Conservation (phyloP, 2,329 filamentous ascomycete species). For the Paecilomyces formosus region DNA sequence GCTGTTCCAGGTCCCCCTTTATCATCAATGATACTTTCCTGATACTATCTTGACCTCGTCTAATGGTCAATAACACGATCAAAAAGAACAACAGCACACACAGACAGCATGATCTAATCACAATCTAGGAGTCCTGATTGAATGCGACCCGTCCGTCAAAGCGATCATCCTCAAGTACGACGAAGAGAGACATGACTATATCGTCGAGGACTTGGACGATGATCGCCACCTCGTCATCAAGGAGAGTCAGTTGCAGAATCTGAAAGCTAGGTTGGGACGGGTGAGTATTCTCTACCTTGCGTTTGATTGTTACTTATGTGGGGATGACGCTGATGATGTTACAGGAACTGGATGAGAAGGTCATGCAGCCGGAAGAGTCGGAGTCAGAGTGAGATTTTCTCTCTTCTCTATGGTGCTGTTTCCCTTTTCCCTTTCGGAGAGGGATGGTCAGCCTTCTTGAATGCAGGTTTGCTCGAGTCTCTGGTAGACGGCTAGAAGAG, state of each 20-base stretch:
- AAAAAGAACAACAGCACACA: too few relatives aligned
- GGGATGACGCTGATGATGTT: not conserved
- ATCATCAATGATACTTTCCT: not conserved
- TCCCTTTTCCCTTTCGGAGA: not conserved
- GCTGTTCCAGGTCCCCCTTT: not conserved
- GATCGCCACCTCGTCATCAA: conserved; percentile 40
- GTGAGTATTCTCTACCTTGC: conserved; percentile 17
- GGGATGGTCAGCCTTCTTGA: not conserved
- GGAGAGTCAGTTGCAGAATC: conserved; percentile 35
- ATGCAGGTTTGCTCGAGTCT: too few relatives aligned
- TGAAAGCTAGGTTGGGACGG: conserved; percentile 35
- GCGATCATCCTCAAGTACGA: conserved; percentile 43
- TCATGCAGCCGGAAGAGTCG: conserved; percentile 40
- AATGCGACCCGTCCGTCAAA: conserved; percentile 43
- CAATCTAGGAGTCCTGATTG: conserved; percentile 35
- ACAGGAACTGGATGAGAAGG: conserved; percentile 41
- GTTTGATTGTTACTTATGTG: too few relatives aligned
- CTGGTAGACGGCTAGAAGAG: too few relatives aligned
- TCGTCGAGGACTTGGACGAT: conserved; percentile 41
- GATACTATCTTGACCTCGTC: not conserved
- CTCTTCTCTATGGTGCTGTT: not conserved
- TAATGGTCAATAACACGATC: too few relatives aligned
- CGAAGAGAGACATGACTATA: conserved; percentile 39
- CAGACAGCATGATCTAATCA: too few relatives aligned
- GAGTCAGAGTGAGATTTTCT: conserved; percentile 29